Percentiles rank a stretch among this genome's conserved stretches.
These are phyloP conservation scores for Cladochytrium replicatum DNA, from an alignment of 192 early-diverging fungal species.

Conservation along the genomic window DNA sequence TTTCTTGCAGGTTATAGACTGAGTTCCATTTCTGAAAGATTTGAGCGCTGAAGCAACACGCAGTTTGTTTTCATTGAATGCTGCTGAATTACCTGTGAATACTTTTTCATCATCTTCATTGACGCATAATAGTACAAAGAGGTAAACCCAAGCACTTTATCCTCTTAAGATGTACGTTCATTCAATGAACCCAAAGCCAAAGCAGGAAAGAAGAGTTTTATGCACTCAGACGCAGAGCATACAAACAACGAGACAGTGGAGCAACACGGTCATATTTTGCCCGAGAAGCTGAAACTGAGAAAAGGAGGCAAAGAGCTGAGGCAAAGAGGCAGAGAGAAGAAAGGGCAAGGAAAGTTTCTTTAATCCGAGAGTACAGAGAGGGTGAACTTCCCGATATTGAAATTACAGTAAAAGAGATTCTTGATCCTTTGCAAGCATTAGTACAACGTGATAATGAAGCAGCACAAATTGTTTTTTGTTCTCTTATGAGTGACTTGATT, in stretches of 20 bases:
- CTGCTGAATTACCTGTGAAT: slow-evolving; percentile 13
- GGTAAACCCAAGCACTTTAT: too few species aligned
- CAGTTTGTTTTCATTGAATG: slow-evolving; percentile 8
- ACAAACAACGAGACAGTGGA: too few species aligned
- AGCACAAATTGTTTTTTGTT: slow-evolving; percentile 23
- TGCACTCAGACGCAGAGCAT: too few species aligned
- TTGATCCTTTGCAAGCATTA: slow-evolving; percentile 54
- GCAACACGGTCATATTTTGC: slow-evolving; percentile 39
- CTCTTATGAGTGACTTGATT: not conserved
- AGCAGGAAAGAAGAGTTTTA: too few species aligned
- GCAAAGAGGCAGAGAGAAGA: slow-evolving; percentile 32
- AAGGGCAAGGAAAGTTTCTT: slow-evolving; percentile 40
- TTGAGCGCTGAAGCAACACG: slow-evolving; percentile 12
- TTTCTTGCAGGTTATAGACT: not conserved
- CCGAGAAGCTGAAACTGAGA: slow-evolving; percentile 28
- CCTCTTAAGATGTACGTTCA: too few species aligned
- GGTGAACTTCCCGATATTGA: slow-evolving; percentile 77
- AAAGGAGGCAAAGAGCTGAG: slow-evolving; percentile 16
- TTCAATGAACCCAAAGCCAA: too few species aligned
- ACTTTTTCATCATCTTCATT: not conserved
- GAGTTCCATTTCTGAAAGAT: slow-evolving; percentile 5
- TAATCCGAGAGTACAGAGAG: slow-evolving; percentile 51
- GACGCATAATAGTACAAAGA: too few species aligned
- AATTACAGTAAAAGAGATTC: slow-evolving; percentile 51
- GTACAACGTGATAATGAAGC: slow-evolving; percentile 50